Percentiles rank a stretch among this genome's conserved stretches.
These are phyloP conservation scores for Rhodotorula sp. DNA, from an alignment of 1,284 basidiomycete genomes.

Conservation along the genomic window DNA sequence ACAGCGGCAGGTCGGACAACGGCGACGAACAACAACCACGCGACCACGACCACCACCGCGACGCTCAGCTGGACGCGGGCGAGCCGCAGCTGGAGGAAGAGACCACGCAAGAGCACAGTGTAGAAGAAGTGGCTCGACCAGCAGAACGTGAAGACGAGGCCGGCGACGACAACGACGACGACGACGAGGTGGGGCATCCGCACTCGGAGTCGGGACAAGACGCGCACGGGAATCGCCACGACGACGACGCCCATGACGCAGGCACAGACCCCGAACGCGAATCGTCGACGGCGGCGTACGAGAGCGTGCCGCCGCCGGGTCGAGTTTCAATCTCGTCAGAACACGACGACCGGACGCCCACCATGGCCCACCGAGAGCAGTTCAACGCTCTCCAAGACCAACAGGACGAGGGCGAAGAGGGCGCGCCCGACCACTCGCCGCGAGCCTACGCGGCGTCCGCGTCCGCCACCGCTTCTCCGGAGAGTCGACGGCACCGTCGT, in stretches of 20 bases:
- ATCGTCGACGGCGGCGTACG: neutral
- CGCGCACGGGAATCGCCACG: neutral
- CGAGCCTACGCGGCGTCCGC: neutral
- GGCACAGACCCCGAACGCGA: neutral
- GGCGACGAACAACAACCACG: neutral
- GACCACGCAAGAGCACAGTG: neutral
- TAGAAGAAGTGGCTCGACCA: neutral
- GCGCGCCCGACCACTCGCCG: neutral
- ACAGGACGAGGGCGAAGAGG: neutral
- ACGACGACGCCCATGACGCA: neutral
- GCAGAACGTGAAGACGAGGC: too few relatives aligned
- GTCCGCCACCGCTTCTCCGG: neutral
- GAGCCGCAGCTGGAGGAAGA: neutral
- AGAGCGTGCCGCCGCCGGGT: neutral
- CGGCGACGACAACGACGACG: too few relatives aligned
- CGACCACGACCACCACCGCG: neutral
- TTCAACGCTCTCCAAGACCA: neutral
- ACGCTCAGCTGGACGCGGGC: neutral
- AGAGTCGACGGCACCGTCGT: neutral
- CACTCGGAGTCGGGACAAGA: neutral
- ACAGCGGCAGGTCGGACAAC: neutral
- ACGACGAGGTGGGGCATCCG: neutral
- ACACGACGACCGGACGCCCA: neutral
- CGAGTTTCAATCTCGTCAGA: neutral
- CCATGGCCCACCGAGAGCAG: neutral